Evolutionary conservation across 2,329 filamentous ascomycete species (phyloP), one percentile per base, ranked within the genome.

Genomic region (Colletotrichum plurivorum): DNA sequence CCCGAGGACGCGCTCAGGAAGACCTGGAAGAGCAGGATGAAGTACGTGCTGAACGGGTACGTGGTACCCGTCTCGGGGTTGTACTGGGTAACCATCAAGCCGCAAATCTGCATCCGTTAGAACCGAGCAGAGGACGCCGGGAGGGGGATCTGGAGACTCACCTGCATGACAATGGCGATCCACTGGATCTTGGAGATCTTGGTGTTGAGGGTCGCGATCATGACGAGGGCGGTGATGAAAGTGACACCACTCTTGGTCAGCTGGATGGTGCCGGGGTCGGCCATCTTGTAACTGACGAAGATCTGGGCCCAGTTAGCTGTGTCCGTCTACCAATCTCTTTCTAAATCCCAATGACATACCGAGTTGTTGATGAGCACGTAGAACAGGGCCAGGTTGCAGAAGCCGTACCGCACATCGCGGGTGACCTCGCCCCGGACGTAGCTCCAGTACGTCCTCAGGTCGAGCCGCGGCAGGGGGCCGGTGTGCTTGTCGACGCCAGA

Each of bases 291-390:
- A 53, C 74, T 72, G 22, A 77, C 73, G 20, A 78, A 79, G 18
- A 78, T 75, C 76, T 76, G 52, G 12, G 12, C 31, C 31, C 10
- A 20, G 15, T 75, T 63, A 75, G 73, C 27, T 39, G n/a, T 5
- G 41, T 43, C 15, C 36, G 8, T 39, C 36, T 39, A 22, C 20
- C 41, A 43, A 13, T 13, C 1, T 43, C 6, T 8, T 4, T 2
- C 15, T 2, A 43, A 43, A n/a, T 5, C 16, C 41, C 13, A 15
- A 43, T 12, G 4, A 55, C 70, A 53, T 71, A 76, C 75, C 46
- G 73, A 75, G 69, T 79, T 79, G 71, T 79, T 79, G 67, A 79
- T 77, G 25, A 79, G 72, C 6, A 76, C 75, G 68, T 79, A 79
- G 22, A 79, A 73, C 48, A 79, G 68, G 9, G 78, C 77, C 61